A percentile compares a stretch with the other conserved stretches of the same genome.
Evolutionary conservation across 805 yeast species (phyloP).

Genomic region (Starmerella apis): DNA sequence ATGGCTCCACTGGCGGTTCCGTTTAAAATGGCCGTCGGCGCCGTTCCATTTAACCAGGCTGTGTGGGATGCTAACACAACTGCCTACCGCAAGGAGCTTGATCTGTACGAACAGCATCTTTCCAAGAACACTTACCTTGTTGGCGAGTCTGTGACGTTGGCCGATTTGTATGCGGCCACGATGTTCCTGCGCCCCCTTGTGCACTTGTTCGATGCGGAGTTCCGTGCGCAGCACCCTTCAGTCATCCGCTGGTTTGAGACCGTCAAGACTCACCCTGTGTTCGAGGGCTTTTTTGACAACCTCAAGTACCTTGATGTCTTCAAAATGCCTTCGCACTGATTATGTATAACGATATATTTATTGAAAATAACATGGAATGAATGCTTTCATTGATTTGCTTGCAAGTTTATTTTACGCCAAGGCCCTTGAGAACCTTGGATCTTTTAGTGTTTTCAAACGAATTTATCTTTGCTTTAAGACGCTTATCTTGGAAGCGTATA

Average conservation of each 20-base stretch:
- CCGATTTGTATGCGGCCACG: slow-evolving; percentile 52
- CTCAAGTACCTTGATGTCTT: slow-evolving; percentile 46
- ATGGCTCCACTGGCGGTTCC: slow-evolving; percentile 39
- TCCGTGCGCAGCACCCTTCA: slow-evolving; percentile 55
- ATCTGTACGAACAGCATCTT: slow-evolving; percentile 38
- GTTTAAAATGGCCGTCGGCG: slow-evolving; percentile 55
- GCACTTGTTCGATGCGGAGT: slow-evolving; percentile 50
- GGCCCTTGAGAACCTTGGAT: too few species aligned
- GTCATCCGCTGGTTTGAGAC: slow-evolving; percentile 64
- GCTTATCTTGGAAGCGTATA: too few species aligned
- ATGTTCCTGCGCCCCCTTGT: slow-evolving; percentile 46
- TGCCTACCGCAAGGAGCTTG: slow-evolving; percentile 28
- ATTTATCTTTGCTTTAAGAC: too few species aligned
- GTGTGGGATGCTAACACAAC: slow-evolving; percentile 41
- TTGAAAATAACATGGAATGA: background rate
- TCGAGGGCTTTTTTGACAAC: slow-evolving; percentile 42
- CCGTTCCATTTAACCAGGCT: slow-evolving; percentile 68
- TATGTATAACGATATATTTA: slow-evolving; percentile 1
- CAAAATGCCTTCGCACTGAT: slow-evolving; percentile 2
- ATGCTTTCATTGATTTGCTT: too few species aligned
- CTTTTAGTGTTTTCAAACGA: too few species aligned
- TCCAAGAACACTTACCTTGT: slow-evolving; percentile 55
- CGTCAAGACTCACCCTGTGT: slow-evolving; percentile 37
- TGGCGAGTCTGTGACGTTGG: slow-evolving; percentile 55
- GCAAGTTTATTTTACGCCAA: too few species aligned